Evolutionary conservation across 768 basidiomycete species (phyloP).

Genomic region (Lanmaoa rubissima): DNA sequence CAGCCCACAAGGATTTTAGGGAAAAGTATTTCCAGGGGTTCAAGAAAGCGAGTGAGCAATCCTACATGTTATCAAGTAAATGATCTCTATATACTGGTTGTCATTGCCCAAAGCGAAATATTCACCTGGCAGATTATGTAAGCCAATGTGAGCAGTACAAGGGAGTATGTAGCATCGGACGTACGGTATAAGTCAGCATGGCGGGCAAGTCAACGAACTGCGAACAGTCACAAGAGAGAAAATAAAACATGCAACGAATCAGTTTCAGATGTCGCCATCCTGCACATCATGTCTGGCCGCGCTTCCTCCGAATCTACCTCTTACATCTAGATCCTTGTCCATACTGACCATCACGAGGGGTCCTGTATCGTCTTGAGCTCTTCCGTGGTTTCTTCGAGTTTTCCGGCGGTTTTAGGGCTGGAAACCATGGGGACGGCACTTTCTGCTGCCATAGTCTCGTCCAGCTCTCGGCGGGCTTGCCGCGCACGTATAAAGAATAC

Average conservation of each 20-base stretch:
- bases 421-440: background rate
- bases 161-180: background rate
- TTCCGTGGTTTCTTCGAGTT: background rate
- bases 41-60: slow-evolving; percentile 39
- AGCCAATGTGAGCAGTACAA: background rate
- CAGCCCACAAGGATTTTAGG: slow-evolving; percentile 88
- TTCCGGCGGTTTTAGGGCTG: background rate
- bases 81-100: background rate
- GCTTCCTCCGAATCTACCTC: background rate
- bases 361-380: background rate
- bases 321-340: background rate
- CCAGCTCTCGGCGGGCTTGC: slow-evolving; percentile 61
- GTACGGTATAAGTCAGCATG: background rate
- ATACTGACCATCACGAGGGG: background rate
- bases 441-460: slow-evolving; percentile 48
- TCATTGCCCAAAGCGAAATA: background rate
- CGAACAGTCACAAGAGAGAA: background rate
- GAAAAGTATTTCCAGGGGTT: slow-evolving; percentile 88
- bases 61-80: background rate
- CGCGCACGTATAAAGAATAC: slow-evolving; percentile 57
- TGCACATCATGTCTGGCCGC: background rate
- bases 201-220: background rate
- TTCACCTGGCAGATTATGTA: background rate
- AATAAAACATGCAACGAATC: background rate
- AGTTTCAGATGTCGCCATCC: background rate